These are phyloP conservation scores for Ceratocystis alfenasii DNA, from an alignment of 2,329 filamentous ascomycete species.

Conservation along the genomic window DNA sequence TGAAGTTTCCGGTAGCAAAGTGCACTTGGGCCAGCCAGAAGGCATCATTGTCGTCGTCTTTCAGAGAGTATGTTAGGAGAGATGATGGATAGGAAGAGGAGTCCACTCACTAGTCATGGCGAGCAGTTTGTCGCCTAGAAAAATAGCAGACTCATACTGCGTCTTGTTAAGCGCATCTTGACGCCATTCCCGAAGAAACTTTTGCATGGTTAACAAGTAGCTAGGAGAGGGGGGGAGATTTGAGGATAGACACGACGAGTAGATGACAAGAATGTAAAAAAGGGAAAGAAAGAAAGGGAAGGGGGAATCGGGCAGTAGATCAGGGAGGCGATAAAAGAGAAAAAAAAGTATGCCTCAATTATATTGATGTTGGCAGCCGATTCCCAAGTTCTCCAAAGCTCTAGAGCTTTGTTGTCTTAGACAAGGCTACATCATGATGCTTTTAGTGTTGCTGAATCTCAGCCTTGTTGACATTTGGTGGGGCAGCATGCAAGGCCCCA, in stretches of 20 bases:
- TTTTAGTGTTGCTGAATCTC: slow-evolving; percentile 11
- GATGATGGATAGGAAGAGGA: background rate
- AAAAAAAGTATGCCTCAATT: background rate
- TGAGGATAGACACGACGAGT: background rate
- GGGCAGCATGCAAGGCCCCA: slow-evolving; percentile 12
- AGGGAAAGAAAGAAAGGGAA: background rate
- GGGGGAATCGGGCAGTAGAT: no score
- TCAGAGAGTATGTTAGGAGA: slow-evolving; percentile 4
- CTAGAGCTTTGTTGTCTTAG: background rate
- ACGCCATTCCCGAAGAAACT: slow-evolving; percentile 84
- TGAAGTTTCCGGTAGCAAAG: slow-evolving; percentile 91
- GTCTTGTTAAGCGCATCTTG: slow-evolving; percentile 92
- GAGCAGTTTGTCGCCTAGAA: slow-evolving; percentile 91
- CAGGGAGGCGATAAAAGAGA: background rate
- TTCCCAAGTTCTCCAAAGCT: background rate
- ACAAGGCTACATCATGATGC: slow-evolving; percentile 2
- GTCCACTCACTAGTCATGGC: slow-evolving; percentile 68
- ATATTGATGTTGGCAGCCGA: background rate
- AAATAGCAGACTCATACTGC: slow-evolving; percentile 92
- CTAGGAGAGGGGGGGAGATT: background rate
- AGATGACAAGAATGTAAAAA: background rate
- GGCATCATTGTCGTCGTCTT: slow-evolving; percentile 85
- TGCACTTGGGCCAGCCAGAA: slow-evolving; percentile 98
- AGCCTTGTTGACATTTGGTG: slow-evolving; percentile 18
- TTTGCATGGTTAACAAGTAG: slow-evolving; percentile 55